These are phyloP conservation scores for Copromyces sp. DNA, from an alignment of 495 filamentous ascomycete species.

Conservation along the genomic window DNA sequence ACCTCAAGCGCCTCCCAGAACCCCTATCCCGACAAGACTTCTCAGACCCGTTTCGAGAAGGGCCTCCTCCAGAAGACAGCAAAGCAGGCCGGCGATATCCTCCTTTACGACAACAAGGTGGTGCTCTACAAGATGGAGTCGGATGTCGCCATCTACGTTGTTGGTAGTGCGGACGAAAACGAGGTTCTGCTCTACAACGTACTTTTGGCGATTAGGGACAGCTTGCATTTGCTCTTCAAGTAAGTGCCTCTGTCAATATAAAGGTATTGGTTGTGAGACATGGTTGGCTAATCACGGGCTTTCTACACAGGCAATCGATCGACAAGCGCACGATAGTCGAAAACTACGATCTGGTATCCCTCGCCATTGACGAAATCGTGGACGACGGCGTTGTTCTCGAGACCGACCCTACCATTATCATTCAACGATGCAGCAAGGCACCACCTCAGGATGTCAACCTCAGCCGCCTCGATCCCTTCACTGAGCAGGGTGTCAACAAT, in stretches of 20 bases:
- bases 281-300: conserved; percentile 14
- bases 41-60: conserved; percentile 94
- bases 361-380: conserved; percentile 91
- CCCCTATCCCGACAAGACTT: conserved; percentile 82
- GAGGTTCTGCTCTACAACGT: conserved; percentile 95
- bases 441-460: conserved; percentile 87
- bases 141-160: conserved; percentile 95
- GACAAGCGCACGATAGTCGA: conserved; percentile 97
- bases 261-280: conserved; percentile 29
- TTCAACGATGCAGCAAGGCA: conserved; percentile 79
- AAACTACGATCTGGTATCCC: conserved; percentile 86
- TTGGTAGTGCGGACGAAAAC: conserved; percentile 79
- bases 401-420: conserved; percentile 87
- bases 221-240: conserved; percentile 84
- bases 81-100: conserved; percentile 89
- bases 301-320: conserved; percentile 52
- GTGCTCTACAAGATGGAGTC: conserved; percentile 97
- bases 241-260: neutral
- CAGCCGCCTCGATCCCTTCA: conserved; percentile 79
- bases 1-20: conserved; percentile 33
- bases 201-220: conserved; percentile 77
- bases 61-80: conserved; percentile 91
- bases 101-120: conserved; percentile 88
- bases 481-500: conserved; percentile 92
- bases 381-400: conserved; percentile 96